phyloP scores from a whole-genome alignment of 805 yeast genomes.

The Saturnispora galanensis region DNA sequence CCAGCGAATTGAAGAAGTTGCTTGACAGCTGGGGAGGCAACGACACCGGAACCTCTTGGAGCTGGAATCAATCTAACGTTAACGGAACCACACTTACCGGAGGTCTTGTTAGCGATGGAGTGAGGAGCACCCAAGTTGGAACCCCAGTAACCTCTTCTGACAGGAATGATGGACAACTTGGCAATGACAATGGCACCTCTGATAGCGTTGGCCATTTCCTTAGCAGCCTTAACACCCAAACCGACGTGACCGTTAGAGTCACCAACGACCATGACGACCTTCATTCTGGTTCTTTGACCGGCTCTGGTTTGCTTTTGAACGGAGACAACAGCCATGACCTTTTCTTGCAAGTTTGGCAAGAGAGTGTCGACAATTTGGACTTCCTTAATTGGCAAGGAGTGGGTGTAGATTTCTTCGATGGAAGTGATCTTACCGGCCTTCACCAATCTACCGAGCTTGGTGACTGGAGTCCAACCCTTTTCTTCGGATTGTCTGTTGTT shows the following conservation, averaged over 20 bases:
- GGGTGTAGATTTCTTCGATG: conserved; percentile 97
- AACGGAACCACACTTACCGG: conserved; percentile 99
- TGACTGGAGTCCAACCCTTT: conserved; percentile 99
- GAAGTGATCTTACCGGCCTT: conserved; percentile 96
- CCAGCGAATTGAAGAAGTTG: conserved; percentile 98
- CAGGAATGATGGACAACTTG: conserved; percentile 96
- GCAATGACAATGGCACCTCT: conserved; percentile 99
- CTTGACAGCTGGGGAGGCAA: conserved; percentile 99
- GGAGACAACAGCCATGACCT: conserved; percentile 99
- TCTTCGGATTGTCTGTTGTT: conserved; percentile 85
- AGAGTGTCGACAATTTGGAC: conserved; percentile 96
- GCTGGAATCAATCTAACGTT: conserved; percentile 98
- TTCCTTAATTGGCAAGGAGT: conserved; percentile 99
- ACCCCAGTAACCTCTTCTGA: conserved; percentile 99
- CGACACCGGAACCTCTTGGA: conserved; percentile 99
- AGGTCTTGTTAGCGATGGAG: conserved; percentile 94
- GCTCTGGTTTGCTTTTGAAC: conserved; percentile 99
- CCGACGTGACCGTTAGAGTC: conserved; percentile 99
- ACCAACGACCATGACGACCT: conserved; percentile 99
- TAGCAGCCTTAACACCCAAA: conserved; percentile 99
- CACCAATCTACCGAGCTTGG: conserved; percentile 99
- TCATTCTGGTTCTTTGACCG: conserved; percentile 99
- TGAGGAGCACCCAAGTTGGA: conserved; percentile 99
- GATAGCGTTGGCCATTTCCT: conserved; percentile 99
- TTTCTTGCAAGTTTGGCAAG: conserved; percentile 93